A percentile compares a stretch with the other conserved stretches of the same genome.
phyloP scores from a whole-genome alignment of 2,329 filamentous ascomycete genomes.

The Exophiala dermatitidis region DNA sequence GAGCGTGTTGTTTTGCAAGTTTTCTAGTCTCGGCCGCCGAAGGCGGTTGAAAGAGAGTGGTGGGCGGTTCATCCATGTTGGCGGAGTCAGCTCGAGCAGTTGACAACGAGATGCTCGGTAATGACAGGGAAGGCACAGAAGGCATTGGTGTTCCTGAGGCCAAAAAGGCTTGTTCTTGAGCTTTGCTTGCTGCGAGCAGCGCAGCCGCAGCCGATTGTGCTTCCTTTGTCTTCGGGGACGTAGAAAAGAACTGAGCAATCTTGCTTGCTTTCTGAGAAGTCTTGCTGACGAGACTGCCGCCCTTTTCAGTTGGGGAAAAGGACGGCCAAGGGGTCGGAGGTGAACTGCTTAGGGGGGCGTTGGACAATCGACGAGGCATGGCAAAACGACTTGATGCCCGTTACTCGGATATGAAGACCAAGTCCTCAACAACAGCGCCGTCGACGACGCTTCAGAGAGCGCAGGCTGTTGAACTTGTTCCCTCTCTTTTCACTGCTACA shows the following conservation, averaged over 20 bases:
- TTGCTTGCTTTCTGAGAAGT: constrained; percentile 61
- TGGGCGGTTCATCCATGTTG: constrained; percentile 64
- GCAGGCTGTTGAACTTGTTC: background rate
- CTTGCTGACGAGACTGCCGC: constrained; percentile 42
- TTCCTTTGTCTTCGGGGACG: constrained; percentile 67
- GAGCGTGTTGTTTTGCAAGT: constrained; percentile 71
- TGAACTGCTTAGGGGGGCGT: constrained; percentile 50
- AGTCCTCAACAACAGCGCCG: background rate
- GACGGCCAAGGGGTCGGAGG: constrained; percentile 43
- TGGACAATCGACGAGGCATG: constrained; percentile 58
- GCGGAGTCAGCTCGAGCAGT: constrained; percentile 71
- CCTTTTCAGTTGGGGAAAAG: constrained; percentile 47
- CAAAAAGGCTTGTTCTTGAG: constrained; percentile 53
- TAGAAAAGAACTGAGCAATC: constrained; percentile 75
- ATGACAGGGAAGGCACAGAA: constrained; percentile 63
- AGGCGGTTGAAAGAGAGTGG: constrained; percentile 80
- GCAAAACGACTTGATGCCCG: constrained; percentile 28
- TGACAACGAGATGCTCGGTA: constrained; percentile 88
- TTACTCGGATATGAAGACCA: constrained; percentile 1
- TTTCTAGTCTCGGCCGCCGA: constrained; percentile 73
- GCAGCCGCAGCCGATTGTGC: constrained; percentile 46
- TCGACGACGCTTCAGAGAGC: constrained; percentile 1
- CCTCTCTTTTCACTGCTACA: background rate
- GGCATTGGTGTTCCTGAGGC: constrained; percentile 57
- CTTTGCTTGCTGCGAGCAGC: constrained; percentile 60